phyloP scores from a whole-genome alignment of 73 alveolate species.

The Tetrahymena borealis region DNA sequence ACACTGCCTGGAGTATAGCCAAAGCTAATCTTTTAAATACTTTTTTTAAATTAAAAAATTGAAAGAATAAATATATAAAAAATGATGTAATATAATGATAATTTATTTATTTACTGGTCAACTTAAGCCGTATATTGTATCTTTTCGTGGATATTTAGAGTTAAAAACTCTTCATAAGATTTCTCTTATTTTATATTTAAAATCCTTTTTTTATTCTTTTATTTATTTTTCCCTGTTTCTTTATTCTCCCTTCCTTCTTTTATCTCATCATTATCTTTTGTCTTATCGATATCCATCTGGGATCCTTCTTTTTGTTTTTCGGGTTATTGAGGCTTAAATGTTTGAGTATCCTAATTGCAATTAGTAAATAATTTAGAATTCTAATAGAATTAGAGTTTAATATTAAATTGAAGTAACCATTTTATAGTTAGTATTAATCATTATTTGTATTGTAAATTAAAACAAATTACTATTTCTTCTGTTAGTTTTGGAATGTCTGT shows the following conservation, averaged over 20 bases:
- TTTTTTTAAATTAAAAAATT: not conserved
- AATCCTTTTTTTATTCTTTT: not conserved
- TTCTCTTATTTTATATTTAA: not conserved
- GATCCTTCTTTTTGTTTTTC: not conserved
- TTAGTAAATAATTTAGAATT: too few species aligned
- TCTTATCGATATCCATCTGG: not conserved
- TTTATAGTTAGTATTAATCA: too few species aligned
- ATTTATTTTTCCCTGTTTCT: not conserved
- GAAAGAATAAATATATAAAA: not conserved
- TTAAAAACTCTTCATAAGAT: not conserved
- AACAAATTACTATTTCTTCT: not conserved
- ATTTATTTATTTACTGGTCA: not conserved
- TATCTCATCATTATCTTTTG: not conserved
- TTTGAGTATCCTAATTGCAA: too few species aligned
- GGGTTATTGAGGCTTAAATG: too few species aligned
- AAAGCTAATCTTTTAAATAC: not conserved
- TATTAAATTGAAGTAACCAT: too few species aligned
- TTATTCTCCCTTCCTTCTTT: not conserved
- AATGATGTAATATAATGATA: not conserved
- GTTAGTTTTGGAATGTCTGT: not conserved
- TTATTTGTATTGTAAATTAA: too few species aligned
- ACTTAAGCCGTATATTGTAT: not conserved
- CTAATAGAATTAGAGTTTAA: too few species aligned
- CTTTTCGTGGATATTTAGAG: not conserved
- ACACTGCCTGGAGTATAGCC: not conserved